Percentiles rank a stretch among this genome's conserved stretches.
These are phyloP conservation scores for Vanrija sp. DNA, from an alignment of 1,284 basidiomycete genomes.

Conservation along the genomic window DNA sequence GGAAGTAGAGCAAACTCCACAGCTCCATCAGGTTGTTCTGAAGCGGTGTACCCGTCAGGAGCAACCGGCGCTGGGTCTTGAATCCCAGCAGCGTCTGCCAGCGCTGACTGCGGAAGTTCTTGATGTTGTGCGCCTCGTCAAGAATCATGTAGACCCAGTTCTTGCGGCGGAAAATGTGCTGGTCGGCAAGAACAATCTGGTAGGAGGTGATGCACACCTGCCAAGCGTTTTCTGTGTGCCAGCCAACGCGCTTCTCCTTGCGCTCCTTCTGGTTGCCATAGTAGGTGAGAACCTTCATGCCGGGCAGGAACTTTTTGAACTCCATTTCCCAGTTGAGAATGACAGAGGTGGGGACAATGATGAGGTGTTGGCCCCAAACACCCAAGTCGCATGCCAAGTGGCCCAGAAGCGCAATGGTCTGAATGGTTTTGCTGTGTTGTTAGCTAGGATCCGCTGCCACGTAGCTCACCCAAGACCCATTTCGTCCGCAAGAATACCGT, in stretches of 20 bases:
- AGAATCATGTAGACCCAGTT: slow-evolving; percentile 95
- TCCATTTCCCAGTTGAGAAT: slow-evolving; percentile 99
- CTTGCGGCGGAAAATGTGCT: slow-evolving; percentile 91
- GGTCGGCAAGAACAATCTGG: slow-evolving; percentile 85
- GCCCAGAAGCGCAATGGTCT: slow-evolving; percentile 87
- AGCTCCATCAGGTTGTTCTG: slow-evolving; percentile 96
- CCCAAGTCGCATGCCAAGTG: slow-evolving; percentile 91
- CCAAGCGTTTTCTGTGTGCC: slow-evolving; percentile 89
- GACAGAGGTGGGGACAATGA: slow-evolving; percentile 92
- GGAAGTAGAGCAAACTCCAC: slow-evolving; percentile 90
- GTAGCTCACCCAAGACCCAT: slow-evolving; percentile 81
- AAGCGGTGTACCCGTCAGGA: slow-evolving; percentile 89
- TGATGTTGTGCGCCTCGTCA: slow-evolving; percentile 98
- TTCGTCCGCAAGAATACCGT: slow-evolving; percentile 79
- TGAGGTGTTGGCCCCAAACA: slow-evolving; percentile 95
- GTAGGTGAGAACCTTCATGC: slow-evolving; percentile 87
- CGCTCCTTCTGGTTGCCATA: slow-evolving; percentile 87
- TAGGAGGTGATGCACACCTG: slow-evolving; percentile 97
- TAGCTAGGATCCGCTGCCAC: slow-evolving; percentile 13
- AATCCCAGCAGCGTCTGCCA: slow-evolving; percentile 96
- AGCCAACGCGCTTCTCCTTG: slow-evolving; percentile 88
- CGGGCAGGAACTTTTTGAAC: slow-evolving; percentile 96
- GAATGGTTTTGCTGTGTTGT: slow-evolving; percentile 80
- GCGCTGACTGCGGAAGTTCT: slow-evolving; percentile 92
- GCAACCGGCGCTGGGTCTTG: slow-evolving; percentile 77